Conservation (phyloP, 2,329 filamentous ascomycete species). For the Neonectria faginata region DNA sequence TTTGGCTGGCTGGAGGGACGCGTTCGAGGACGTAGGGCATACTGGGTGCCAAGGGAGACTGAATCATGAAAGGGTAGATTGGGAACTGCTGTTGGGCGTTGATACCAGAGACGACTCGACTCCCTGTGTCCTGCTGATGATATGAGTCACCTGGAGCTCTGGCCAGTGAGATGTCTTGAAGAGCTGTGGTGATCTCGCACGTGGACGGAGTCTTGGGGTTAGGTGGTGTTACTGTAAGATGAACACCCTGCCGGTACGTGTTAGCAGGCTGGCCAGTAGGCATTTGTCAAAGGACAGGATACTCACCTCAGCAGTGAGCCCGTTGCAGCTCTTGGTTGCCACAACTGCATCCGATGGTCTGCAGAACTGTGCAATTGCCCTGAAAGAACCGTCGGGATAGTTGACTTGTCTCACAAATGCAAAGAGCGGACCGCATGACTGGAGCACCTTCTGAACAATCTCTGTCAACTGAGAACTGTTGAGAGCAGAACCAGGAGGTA, state of each 20-base stretch:
- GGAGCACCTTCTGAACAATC: slow-evolving; percentile 51
- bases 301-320: slow-evolving; percentile 45
- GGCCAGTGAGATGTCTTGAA: slow-evolving; percentile 39
- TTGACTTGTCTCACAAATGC: slow-evolving; percentile 60
- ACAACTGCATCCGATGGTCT: slow-evolving; percentile 59
- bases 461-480: slow-evolving; percentile 53
- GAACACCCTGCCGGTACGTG: slow-evolving; percentile 36
- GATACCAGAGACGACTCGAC: slow-evolving; percentile 28
- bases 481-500: slow-evolving; percentile 31
- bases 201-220: slow-evolving; percentile 13
- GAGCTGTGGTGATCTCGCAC: slow-evolving; percentile 26
- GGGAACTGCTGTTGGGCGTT: slow-evolving; percentile 43
- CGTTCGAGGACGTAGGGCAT: slow-evolving; percentile 49
- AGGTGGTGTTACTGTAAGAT: slow-evolving; percentile 40
- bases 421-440: slow-evolving; percentile 63
- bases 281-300: neutral
- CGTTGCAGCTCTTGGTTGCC: slow-evolving; percentile 53
- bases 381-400: slow-evolving; percentile 57
- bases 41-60: slow-evolving; percentile 44
- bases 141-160: slow-evolving; percentile 23
- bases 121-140: slow-evolving; percentile 22
- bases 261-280: slow-evolving; percentile 5
- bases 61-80: slow-evolving; percentile 52
- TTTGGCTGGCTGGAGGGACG: slow-evolving; percentile 33
- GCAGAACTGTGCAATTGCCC: slow-evolving; percentile 65